phyloP scores from a whole-genome alignment of 441 rosid genomes.

The Populus hybrid region DNA sequence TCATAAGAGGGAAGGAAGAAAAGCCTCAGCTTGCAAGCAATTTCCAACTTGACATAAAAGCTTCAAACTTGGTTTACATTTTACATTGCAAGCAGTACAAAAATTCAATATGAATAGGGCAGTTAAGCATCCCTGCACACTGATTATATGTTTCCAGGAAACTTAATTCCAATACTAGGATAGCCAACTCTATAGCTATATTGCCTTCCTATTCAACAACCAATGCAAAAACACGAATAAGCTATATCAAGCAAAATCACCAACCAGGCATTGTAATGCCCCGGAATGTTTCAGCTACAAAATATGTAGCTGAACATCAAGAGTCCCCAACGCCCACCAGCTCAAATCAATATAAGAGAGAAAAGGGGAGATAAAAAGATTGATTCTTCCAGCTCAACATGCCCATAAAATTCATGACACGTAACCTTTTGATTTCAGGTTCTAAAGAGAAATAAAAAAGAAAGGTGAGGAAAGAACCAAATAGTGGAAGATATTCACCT shows the following conservation, averaged over 20 bases:
- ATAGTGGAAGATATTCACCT: slow-evolving; percentile 42
- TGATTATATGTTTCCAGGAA: slow-evolving; percentile 3
- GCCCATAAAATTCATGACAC: slow-evolving; percentile 33
- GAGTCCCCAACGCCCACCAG: slow-evolving; percentile 6
- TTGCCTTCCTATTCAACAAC: slow-evolving; percentile 11
- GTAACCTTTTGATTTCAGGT: slow-evolving; percentile 21
- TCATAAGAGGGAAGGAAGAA: not conserved
- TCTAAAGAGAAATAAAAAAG: slow-evolving; percentile 13
- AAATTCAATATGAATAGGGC: not conserved
- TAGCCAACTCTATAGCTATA: not conserved
- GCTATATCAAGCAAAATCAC: slow-evolving; percentile 21
- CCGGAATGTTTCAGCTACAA: slow-evolving; percentile 28
- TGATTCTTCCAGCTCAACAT: slow-evolving; percentile 42
- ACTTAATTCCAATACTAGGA: slow-evolving; percentile 16
- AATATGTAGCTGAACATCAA: slow-evolving; percentile 24
- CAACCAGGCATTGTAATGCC: slow-evolving; percentile 39
- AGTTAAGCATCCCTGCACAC: slow-evolving; percentile 5
- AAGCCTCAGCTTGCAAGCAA: not conserved
- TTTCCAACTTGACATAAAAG: slow-evolving; percentile 8
- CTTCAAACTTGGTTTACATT: not conserved
- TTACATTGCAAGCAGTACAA: slow-evolving; percentile 4
- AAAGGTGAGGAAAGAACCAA: slow-evolving; percentile 21
- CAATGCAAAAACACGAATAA: slow-evolving; percentile 9
- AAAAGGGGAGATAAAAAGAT: slow-evolving; percentile 11
- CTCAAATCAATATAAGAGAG: slow-evolving; percentile 20